A percentile compares a stretch with the other conserved stretches of the same genome.
These are phyloP conservation scores for Stagonosporopsis rhizophila DNA, from an alignment of 2,329 filamentous ascomycete species.

Conservation along the genomic window DNA sequence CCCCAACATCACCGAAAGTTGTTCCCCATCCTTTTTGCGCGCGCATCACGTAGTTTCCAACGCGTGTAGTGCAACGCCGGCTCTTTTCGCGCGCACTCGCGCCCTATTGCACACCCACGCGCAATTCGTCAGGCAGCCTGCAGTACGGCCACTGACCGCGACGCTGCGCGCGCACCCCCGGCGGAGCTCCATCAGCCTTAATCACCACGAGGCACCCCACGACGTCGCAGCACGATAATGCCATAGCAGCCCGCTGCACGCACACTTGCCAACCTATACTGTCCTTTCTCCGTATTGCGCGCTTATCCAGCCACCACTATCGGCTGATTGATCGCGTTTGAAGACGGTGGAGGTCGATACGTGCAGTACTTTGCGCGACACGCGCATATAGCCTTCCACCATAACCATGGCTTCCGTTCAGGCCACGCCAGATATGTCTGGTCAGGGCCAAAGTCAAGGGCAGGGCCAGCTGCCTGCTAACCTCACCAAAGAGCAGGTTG, in stretches of 20 bases:
- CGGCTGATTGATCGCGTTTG: conserved; percentile 27
- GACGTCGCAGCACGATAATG: conserved; percentile 45
- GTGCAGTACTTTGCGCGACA: conserved; percentile 24
- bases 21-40: conserved; percentile 46
- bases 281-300: conserved; percentile 37
- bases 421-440: conserved; percentile 71
- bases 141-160: conserved; percentile 37
- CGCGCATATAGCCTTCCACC: conserved; percentile 20
- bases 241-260: conserved; percentile 39
- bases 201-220: conserved; percentile 34
- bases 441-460: conserved; percentile 49
- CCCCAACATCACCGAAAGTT: conserved; percentile 39
- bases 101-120: conserved; percentile 27
- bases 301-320: conserved; percentile 20
- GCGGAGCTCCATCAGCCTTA: conserved; percentile 43
- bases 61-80: conserved; percentile 40
- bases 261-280: conserved; percentile 33
- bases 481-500: conserved; percentile 77
- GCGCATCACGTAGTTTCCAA: conserved; percentile 45
- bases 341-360: conserved; percentile 19
- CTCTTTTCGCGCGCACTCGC: conserved; percentile 38
- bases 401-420: conserved; percentile 79
- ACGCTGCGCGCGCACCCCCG: conserved; percentile 40
- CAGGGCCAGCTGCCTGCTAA: conserved; percentile 68
- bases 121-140: conserved; percentile 36